A percentile compares a stretch with the other conserved stretches of the same genome.
Conservation (phyloP, 352 stramenopile genomes). For the Globisporangium polare region DNA sequence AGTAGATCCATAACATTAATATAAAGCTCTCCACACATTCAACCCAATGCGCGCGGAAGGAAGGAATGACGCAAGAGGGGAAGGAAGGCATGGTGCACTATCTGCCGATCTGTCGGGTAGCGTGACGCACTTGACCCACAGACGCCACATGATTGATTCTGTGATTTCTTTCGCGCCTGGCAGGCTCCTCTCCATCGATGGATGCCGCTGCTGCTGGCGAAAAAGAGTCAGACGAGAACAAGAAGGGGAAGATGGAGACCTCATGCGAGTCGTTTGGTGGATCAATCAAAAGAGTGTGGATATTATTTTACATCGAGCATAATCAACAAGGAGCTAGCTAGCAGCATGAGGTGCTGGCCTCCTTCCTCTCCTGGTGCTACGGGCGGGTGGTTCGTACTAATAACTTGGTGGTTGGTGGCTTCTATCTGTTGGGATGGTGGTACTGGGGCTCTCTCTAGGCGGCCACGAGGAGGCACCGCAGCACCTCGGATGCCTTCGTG, state of each 20-base stretch:
- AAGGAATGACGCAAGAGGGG: background rate
- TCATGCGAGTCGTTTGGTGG: background rate
- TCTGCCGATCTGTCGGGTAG: background rate
- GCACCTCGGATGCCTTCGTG: conserved; percentile 47
- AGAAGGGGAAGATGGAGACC: background rate
- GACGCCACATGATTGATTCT: background rate
- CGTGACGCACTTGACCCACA: background rate
- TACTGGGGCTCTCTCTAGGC: conserved; percentile 20
- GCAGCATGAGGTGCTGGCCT: background rate
- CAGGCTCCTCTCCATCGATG: background rate
- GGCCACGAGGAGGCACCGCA: conserved; percentile 43
- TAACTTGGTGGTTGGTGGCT: conserved; percentile 2
- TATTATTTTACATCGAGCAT: conserved; percentile 21
- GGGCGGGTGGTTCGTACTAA: conserved; percentile 5
- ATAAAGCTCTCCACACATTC: conserved; percentile 1
- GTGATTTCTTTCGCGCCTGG: background rate
- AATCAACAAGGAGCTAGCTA: conserved; percentile 16
- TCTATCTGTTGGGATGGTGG: conserved; percentile 11
- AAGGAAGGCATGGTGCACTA: background rate
- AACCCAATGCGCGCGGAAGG: background rate
- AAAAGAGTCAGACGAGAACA: background rate
- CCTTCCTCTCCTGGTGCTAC: conserved; percentile 7
- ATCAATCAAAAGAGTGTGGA: conserved; percentile 14
- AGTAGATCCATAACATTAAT: conserved; percentile 9
- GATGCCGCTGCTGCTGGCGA: background rate